Evolutionary conservation across 2,329 filamentous ascomycete species (phyloP), one percentile per base, ranked within the genome.

Genomic region (Botrytis galanthina): DNA sequence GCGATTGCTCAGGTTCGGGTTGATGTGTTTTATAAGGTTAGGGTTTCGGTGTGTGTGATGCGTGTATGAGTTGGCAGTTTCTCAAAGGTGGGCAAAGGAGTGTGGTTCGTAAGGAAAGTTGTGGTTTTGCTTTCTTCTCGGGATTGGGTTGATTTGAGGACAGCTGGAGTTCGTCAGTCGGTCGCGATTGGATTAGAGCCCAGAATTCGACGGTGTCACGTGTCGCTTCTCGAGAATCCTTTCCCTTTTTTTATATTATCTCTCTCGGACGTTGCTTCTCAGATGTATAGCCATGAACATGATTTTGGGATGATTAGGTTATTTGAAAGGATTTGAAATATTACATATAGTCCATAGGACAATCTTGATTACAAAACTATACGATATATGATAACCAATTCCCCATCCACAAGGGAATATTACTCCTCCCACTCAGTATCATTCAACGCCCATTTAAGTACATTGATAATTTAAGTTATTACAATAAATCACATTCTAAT

Each of bases 101-200:
- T 74, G 79, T 80, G 78, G 78, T 78, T 78, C 73, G 76, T 75
- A 77, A 75, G 76, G 76, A 78, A 72, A 59, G 71, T 59, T 68
- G 51, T 73, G 60, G 51, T 64, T 54, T 67, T n/a, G 48, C n/a
- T 42, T 54, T 35, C 26, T 46, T 46, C 46, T 60, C 3, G 42
- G 42, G 35, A 51, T 66, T 72, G 48, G 70, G 37, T 72, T 46
- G 60, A 42, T 63, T 73, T 74, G 71, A 77, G 74, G 74, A 77
- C 76, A 78, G 73, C 66, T 68, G 48, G 26, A 77, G 73, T 48
- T 68, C 66, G 26, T 57, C 46, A 39, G 60, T 62, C 37, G 2
- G 37, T 57, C 37, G 51, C 48, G 66, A 69, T 69, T 68, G 66
- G 66, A 57, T 39, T 42, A 10, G 66, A 48, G 37, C 66, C 35